Base-by-base conservation (phyloP, 768 basidiomycete species). In the Mycena polygramma region DNA sequence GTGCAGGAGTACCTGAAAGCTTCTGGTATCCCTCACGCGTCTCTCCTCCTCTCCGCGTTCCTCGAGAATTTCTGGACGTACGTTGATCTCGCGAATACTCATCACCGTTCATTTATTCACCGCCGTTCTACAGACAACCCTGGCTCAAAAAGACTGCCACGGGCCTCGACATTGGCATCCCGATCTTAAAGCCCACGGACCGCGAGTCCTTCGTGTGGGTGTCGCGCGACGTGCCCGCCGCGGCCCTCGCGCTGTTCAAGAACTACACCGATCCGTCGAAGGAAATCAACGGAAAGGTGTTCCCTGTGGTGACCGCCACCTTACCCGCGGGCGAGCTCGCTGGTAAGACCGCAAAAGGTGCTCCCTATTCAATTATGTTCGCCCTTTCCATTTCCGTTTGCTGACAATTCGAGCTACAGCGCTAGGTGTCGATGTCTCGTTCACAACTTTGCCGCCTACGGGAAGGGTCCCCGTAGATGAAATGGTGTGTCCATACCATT, bases 381-480 rank as follows among this genome's bases (percentile, higher is more conserved):
- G 11, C 15, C 15, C 15, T 36, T 7, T 7, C 22, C 8, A 15
- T 2, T 22, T 22, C 41, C 41, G 41, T 30, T 6, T 7, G 22
- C 19, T 41, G 39, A 41, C 22, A 2, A 41, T 39, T 15, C 13
- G 20, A n/a, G n/a, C 22, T 20, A 6, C 11, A 30, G 30, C 30
- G 30, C 52, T 69, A 2, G 68, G 68, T 10, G 61, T 30, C 5
- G 22, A 62, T 45, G 68, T 69, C n/a, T 52, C 62, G 15, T 69
- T 43, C 39, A 69, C 61, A 2, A 63, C 61, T 0, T 4, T 35
- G 8, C 53, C 52, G 26, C 43, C 53, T 17, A 57, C 17, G 48
- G 68, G 68, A 9, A 14, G 41, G 46, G n/a, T 36, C 2, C 14
- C n/a, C 0, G 24, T 63, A 22, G 68, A 69, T 35, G 68, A 69